Evolutionary conservation across 345 rosid genomes (phyloP), one percentile per base, ranked within the genome.

Genomic region (Lepidium aucheri): DNA sequence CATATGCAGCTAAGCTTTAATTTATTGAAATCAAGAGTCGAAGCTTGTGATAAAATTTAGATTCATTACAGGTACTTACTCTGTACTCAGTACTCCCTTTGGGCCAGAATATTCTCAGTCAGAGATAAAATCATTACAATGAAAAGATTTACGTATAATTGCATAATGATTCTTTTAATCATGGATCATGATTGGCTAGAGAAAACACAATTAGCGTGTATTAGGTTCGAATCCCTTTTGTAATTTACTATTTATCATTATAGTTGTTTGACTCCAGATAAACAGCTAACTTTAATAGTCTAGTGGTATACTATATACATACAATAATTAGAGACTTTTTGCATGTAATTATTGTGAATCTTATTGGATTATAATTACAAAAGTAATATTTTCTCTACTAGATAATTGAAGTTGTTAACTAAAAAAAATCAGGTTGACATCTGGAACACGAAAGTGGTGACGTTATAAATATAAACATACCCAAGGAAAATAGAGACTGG

Each of bases 1-100:
- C 87, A 85, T 77, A 88, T 94, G 99, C 84, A 83, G 73, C 83
- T 71, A 63, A 90, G 97, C 69, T 78, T 86, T 75, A 82, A 84
- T 63, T 38, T 80, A 39, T 73, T 89, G 77, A 83, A 76, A 49
- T 73, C 82, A 68, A 69, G 46, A 61, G 60, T 66, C 16, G 72
- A 59, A 66, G 35, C 63, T 24, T 3, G 61, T 41, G 53, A 62
- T 22, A 63, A 47, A 3, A 49, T 30, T 26, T 65, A 72, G 49
- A 41, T 41, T 33, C 44, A 15, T 12, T 42, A 38, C 55, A 46
- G 13, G 47, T 67, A 42, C 22, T 54, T 13, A 20, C 62, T 33
- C 13, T 67, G 12, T 39, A 18, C 62, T 33, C 13, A 56, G 12
- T 39, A 18, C 9, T 28, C 28, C 13, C 13, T 32, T 35, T 36